phyloP scores from a whole-genome alignment of 2,329 filamentous ascomycete genomes.

The Alternaria sp. region DNA sequence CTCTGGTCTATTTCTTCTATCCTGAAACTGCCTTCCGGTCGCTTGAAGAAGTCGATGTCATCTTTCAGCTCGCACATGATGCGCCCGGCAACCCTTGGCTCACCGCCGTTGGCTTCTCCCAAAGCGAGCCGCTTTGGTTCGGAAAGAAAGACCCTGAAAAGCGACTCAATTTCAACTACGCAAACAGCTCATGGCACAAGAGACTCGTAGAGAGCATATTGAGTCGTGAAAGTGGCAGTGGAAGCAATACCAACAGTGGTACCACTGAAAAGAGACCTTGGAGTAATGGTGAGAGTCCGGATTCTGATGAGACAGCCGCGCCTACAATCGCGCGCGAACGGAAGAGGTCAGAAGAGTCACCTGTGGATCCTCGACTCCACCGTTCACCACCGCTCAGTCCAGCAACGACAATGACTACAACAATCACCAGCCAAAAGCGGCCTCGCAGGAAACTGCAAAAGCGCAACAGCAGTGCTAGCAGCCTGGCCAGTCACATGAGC shows the following conservation, averaged over 20 bases:
- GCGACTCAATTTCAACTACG: conserved; percentile 59
- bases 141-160: conserved; percentile 61
- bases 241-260: conserved; percentile 19
- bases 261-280: conserved; percentile 7
- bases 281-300: conserved; percentile 6
- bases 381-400: conserved; percentile 2
- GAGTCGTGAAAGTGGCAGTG: conserved; percentile 24
- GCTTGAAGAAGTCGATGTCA: conserved; percentile 73
- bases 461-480: conserved; percentile 13
- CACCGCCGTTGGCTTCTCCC: conserved; percentile 58
- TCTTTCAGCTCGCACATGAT: conserved; percentile 64
- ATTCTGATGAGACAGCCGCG: not conserved
- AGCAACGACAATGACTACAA: conserved; percentile 18
- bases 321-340: not conserved
- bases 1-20: conserved; percentile 66
- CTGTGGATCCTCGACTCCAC: conserved; percentile 16
- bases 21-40: conserved; percentile 64
- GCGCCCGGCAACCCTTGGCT: conserved; percentile 57
- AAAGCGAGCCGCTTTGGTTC: conserved; percentile 63
- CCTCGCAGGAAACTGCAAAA: conserved; percentile 14
- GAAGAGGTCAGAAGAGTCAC: conserved; percentile 16
- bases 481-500: conserved; percentile 3
- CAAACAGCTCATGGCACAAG: conserved; percentile 40
- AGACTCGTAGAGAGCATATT: conserved; percentile 23
- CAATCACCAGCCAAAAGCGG: conserved; percentile 1